These are phyloP conservation scores for Saccharomycopsis guyanensis DNA, from an alignment of 805 yeast species.

Conservation along the genomic window DNA sequence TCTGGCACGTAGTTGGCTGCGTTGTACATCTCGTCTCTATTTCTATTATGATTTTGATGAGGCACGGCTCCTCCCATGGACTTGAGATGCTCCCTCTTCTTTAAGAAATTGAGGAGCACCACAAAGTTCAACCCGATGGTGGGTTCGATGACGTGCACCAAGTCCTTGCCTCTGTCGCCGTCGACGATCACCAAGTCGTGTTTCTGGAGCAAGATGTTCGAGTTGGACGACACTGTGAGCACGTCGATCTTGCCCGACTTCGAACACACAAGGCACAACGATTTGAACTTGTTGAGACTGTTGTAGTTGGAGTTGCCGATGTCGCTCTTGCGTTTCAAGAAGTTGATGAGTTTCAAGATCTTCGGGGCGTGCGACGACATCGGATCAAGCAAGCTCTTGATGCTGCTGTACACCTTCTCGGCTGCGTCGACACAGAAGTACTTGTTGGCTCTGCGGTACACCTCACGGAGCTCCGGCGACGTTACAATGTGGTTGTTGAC, in stretches of 20 bases:
- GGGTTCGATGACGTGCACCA: conserved; percentile 67
- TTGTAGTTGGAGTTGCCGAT: conserved; percentile 2
- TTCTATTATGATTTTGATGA: neutral
- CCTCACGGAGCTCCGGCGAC: conserved; percentile 45
- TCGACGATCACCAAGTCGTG: conserved; percentile 70
- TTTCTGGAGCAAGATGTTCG: conserved; percentile 49
- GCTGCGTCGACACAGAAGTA: conserved; percentile 49
- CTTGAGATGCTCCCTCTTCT: conserved; percentile 62
- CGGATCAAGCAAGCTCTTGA: conserved; percentile 18
- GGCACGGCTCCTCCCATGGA: conserved; percentile 30
- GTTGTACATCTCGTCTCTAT: conserved; percentile 11
- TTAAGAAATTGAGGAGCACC: conserved; percentile 62
- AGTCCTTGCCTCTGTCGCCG: conserved; percentile 79
- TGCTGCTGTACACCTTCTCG: conserved; percentile 26
- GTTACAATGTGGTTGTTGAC: conserved; percentile 51
- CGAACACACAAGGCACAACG: conserved; percentile 41
- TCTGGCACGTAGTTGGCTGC: conserved; percentile 15
- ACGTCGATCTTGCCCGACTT: conserved; percentile 66
- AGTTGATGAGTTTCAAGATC: conserved; percentile 7
- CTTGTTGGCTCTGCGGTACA: conserved; percentile 40
- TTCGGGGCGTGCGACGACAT: conserved; percentile 15
- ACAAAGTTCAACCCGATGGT: conserved; percentile 56
- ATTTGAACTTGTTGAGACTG: conserved; percentile 25
- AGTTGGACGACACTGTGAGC: conserved; percentile 55
- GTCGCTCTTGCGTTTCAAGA: conserved; percentile 18